phyloP scores from a whole-genome alignment of 768 basidiomycete genomes.

The Myochromella boudieri region DNA sequence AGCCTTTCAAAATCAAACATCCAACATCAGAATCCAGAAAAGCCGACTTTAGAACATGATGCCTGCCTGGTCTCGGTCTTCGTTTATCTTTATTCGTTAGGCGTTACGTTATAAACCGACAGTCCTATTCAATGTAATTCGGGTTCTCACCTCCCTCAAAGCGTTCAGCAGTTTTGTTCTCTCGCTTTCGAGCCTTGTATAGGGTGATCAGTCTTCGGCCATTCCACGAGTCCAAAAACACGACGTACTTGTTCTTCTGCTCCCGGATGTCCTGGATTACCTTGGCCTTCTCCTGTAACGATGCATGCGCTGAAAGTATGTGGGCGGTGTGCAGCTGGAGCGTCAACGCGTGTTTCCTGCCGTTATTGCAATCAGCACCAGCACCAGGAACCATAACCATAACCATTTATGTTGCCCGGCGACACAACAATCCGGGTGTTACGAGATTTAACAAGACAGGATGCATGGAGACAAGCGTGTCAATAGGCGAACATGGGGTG shows the following conservation, averaged over 20 bases:
- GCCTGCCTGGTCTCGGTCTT: conserved; percentile 72
- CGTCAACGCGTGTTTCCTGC: conserved; percentile 80
- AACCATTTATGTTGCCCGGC: not conserved
- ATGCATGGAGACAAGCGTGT: too few species aligned
- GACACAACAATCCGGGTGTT: not conserved
- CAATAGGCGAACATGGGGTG: conserved; percentile 3
- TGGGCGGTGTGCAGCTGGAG: conserved; percentile 86
- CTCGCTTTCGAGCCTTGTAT: conserved; percentile 72
- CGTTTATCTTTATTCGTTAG: conserved; percentile 55
- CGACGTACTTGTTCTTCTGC: conserved; percentile 77
- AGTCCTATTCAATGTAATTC: too few species aligned
- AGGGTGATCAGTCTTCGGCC: not conserved
- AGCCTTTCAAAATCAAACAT: conserved; percentile 37
- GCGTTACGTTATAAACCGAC: too few species aligned
- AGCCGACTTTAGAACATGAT: not conserved
- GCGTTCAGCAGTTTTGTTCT: conserved; percentile 64
- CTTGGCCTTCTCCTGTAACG: conserved; percentile 74
- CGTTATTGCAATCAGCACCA: conserved; percentile 4
- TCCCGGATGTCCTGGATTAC: conserved; percentile 80
- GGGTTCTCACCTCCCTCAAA: conserved; percentile 68
- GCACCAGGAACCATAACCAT: not conserved
- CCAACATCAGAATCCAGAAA: conserved; percentile 3
- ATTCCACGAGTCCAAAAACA: not conserved
- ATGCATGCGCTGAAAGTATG: conserved; percentile 79
- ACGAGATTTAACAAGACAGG: too few species aligned